Conservation (phyloP, 805 yeast genomes). For the Saccharomycopsis capsularis region DNA sequence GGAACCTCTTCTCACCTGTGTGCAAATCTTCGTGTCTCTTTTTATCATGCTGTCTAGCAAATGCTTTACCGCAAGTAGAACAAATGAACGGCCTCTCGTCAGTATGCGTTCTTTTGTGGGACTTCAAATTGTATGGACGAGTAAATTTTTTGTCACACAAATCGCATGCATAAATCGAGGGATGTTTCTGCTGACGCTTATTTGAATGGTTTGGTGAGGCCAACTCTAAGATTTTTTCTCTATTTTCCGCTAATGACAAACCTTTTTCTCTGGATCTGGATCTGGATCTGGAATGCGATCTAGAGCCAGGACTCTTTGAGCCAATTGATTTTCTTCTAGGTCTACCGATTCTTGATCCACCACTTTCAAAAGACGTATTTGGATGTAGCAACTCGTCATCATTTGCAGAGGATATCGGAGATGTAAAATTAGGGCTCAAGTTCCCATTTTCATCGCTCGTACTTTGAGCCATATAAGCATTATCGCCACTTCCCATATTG, state of each 20-base stretch:
- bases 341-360: slow-evolving; percentile 34
- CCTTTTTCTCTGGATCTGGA: slow-evolving; percentile 25
- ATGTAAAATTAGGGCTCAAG: slow-evolving; percentile 13
- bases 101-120: slow-evolving; percentile 87
- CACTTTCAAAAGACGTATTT: slow-evolving; percentile 29
- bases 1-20: slow-evolving; percentile 66
- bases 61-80: slow-evolving; percentile 69
- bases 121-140: slow-evolving; percentile 85
- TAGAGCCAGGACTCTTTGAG: slow-evolving; percentile 19
- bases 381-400: slow-evolving; percentile 28
- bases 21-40: slow-evolving; percentile 73
- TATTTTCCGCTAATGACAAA: slow-evolving; percentile 6
- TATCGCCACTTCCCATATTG: slow-evolving; percentile 19
- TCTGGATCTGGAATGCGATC: slow-evolving; percentile 31
- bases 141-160: slow-evolving; percentile 84
- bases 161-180: slow-evolving; percentile 69
- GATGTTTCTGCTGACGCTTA: slow-evolving; percentile 60
- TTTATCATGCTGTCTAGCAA: slow-evolving; percentile 73
- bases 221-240: slow-evolving; percentile 56
- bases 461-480: slow-evolving; percentile 3
- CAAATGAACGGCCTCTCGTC: slow-evolving; percentile 76
- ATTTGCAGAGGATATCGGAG: slow-evolving; percentile 32
- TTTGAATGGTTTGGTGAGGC: slow-evolving; percentile 51
- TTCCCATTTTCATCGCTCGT: slow-evolving; percentile 21
- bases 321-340: slow-evolving; percentile 22